Evolutionary conservation across 805 yeast genomes (phyloP), one percentile per base, ranked within the genome.

Genomic region (Monosporozyma unispora): DNA sequence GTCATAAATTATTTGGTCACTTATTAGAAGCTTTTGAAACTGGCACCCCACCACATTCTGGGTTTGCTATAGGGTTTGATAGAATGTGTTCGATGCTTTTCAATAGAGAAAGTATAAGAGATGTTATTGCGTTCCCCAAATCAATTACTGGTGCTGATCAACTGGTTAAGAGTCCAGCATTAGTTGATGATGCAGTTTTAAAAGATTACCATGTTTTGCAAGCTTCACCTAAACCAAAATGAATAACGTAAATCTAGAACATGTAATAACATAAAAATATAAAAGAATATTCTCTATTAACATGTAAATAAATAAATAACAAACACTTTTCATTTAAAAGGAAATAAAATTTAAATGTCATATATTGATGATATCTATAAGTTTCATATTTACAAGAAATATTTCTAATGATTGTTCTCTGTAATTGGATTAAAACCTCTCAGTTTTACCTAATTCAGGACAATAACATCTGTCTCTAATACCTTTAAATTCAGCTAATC

Each of bases 31-130:
- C 96, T 0, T 77, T 93, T 49, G 79, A 78, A 22, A 79, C 85
- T 69, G 99, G 99, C 1, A 88, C 98, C 60, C 99, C 99, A 1
- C 99, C 99, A 0, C 99, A 93, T 68, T 96, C 97, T 2, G 99
- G 99, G 0, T 72, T 93, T 37, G 99, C 99, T 0, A 73, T 93
- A 33, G 99, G 99, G 0, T 86, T 93, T 57, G 99, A 93, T 64
- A 72, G 99, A 53, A 71, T 93, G 73, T 82, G 95, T 58, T 93
- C 99, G 0, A 88, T 91, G 91, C 63, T 91, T 29, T 66, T 82
- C n/a, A 93, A 88, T 0, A 73, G 83, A 18, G 60, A 72, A 4
- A 86, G 87, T 54, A 90, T 93, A 31, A 71, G 96, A 55, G 97
- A 93, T 61, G 98, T 93, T 3, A 84, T 93, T 52, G 96, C 98